Conservation (phyloP, 2,329 filamentous ascomycete genomes). For the Aspergillus felis region DNA sequence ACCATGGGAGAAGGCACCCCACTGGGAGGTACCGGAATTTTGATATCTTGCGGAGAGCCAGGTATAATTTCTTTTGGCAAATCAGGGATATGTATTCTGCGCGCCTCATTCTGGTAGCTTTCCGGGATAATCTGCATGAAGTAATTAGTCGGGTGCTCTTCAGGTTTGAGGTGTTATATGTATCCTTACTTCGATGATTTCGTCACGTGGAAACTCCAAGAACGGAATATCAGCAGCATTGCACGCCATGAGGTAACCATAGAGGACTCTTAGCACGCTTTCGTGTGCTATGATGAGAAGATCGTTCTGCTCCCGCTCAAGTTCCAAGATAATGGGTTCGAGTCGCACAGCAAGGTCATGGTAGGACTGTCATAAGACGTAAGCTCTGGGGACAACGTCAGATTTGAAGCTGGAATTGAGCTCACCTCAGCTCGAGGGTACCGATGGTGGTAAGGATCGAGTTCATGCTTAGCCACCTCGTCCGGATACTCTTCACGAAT, state of each 20-base stretch:
- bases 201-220: slow-evolving; percentile 88
- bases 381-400: background rate
- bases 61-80: slow-evolving; percentile 65
- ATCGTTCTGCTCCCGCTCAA: slow-evolving; percentile 95
- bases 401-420: background rate
- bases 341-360: slow-evolving; percentile 97
- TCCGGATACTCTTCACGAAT: slow-evolving; percentile 83
- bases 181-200: slow-evolving; percentile 78
- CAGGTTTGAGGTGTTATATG: background rate
- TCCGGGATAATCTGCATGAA: slow-evolving; percentile 77
- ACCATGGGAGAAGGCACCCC: slow-evolving; percentile 44
- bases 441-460: slow-evolving; percentile 93
- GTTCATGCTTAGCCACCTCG: slow-evolving; percentile 86
- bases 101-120: slow-evolving; percentile 94
- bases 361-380: slow-evolving; percentile 64
- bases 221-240: slow-evolving; percentile 91
- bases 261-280: slow-evolving; percentile 92
- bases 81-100: slow-evolving; percentile 77
- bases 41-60: slow-evolving; percentile 74
- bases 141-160: slow-evolving; percentile 11
- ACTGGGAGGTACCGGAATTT: slow-evolving; percentile 67
- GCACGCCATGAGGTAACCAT: slow-evolving; percentile 98
- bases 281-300: slow-evolving; percentile 98
- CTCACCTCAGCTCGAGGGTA: slow-evolving; percentile 88
- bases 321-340: slow-evolving; percentile 94